Base-by-base conservation (phyloP, 768 basidiomycete genomes). In the Agaricus blazei region DNA sequence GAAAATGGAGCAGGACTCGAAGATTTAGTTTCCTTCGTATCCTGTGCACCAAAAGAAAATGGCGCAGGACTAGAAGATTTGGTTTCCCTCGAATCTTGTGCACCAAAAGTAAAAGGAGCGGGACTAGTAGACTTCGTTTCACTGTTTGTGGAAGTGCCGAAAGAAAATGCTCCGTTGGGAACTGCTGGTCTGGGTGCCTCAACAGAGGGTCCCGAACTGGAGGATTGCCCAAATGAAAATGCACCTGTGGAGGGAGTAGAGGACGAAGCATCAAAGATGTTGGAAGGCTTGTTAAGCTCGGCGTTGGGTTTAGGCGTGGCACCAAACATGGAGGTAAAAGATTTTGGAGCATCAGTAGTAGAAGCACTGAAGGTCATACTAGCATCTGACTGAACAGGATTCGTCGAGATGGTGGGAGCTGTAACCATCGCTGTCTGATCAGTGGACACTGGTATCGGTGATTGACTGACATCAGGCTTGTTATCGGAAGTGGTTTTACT, bases 221-320 rank as follows among this genome's bases (percentile, higher is more conserved):
- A 34, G 26, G 64, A 51, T 45, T 61, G 64, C 48, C 67, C 66
- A 59, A 76, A 73, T 4, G 66, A 49, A 51, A 76, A 73, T 2
- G 67, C 62, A 52, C 72, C 72, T 15, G 72, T 64, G 6, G 68
- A 62, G 28, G 71, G 67, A 3, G 64, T 46, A 12, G 62, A 51
- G 31, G 63, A 46, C 14, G 57, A 14, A 11, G 43, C 54, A 42
- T 47, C 49, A 56, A 67, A 60, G 9, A 68, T 50, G 37, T 65
- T 68, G 23, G 41, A 5, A 15, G 58, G 19, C 41, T 56, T 34
- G 49, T 48, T 58, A 38, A 45, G 3, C 15, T 54, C 37, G 3
- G 63, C 26, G 11, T 54, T 43, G 7, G 62, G 37, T 54, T 62
- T 56, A 27, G 62, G 52, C 23, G 58, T 23, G 45, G 59, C 47